These are phyloP conservation scores for Calophaca sinica DNA, from an alignment of 306 rosid genomes.

Conservation along the genomic window DNA sequence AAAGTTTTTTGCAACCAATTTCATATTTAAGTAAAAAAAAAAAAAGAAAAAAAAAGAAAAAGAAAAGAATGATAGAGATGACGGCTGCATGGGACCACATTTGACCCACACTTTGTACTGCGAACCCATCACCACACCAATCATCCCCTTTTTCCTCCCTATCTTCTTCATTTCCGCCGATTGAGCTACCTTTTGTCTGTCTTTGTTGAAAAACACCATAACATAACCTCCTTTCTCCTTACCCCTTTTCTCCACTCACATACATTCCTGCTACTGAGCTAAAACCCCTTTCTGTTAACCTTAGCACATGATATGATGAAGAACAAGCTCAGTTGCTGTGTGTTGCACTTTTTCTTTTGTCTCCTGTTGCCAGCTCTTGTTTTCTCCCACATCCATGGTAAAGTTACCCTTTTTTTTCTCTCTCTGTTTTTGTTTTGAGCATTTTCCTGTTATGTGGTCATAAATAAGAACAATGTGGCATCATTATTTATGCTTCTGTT, in stretches of 20 bases:
- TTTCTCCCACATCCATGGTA: constrained; percentile 81
- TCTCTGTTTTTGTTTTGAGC: neutral
- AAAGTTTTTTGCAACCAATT: too few species aligned
- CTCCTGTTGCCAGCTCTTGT: constrained; percentile 64
- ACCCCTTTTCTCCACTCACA: constrained; percentile 22
- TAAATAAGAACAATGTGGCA: constrained; percentile 1
- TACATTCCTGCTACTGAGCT: constrained; percentile 37
- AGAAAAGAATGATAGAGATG: neutral
- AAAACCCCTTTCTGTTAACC: constrained; percentile 42
- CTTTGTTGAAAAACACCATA: constrained; percentile 12
- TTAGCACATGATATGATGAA: constrained; percentile 43
- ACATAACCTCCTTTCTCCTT: constrained; percentile 29
- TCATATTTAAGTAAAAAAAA: too few species aligned
- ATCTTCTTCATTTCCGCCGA: constrained; percentile 40
- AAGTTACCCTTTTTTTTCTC: neutral
- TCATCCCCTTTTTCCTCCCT: constrained; percentile 43
- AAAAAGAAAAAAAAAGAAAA: too few species aligned
- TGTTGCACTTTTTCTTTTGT: constrained; percentile 48
- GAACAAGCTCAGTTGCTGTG: constrained; percentile 53
- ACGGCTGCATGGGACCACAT: constrained; percentile 78
- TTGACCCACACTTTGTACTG: constrained; percentile 52
- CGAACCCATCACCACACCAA: constrained; percentile 42
- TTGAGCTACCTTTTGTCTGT: constrained; percentile 32
- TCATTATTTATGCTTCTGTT: neutral
- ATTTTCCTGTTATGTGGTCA: neutral